Base-by-base conservation (phyloP, 2,329 filamentous ascomycete genomes). In the Exophiala bonariae region DNA sequence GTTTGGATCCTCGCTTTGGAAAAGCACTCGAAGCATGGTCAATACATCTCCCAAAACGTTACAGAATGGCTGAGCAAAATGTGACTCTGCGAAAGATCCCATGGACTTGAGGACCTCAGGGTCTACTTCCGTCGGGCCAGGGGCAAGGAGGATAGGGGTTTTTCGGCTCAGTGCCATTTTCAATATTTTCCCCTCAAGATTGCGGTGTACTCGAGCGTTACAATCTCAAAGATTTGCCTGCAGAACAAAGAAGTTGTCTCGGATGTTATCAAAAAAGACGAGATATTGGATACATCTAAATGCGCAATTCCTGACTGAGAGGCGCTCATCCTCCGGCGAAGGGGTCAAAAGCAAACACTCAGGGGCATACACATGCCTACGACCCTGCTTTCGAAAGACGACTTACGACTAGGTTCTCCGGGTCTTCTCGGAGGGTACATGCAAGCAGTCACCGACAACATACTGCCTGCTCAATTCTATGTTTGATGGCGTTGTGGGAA, bases 1-100 rank as follows among this genome's bases (percentile, higher is more conserved):
- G 39, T 83, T 70, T 42, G 89, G 78, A 63, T 91, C 80, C 63
- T 84, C 85, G 59, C 89, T 91, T 74, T 95, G 88, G 81, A 99
- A 96, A 61, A 99, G 86, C 74, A 92, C 87, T 67, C 93, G 88
- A 49, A 95, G 81, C 77, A 92, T 84, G 23, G 85, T 80, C 57
- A 99, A 78, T 46, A 88, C 87, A 68, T 97, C 91, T 66, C 92
- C 87, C 66, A 97, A 97, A 56, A 80, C 83, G 59, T 87, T 83
- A 61, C 96, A 89, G 65, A 99, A 99, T 49, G 82, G 86, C 43
- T 85, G 82, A 47, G 87, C 87, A 61, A 96, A 89, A 72, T 99
- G 93, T 69, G 88, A 93, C 79, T 99, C 90, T 69, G 53, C 51
- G 37, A 35, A 43, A 8, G 32, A 36, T 11, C 38, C 34, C 51